phyloP scores from a whole-genome alignment of 2,329 filamentous ascomycete species.

The Hymenotorrendiella dingleyae region DNA sequence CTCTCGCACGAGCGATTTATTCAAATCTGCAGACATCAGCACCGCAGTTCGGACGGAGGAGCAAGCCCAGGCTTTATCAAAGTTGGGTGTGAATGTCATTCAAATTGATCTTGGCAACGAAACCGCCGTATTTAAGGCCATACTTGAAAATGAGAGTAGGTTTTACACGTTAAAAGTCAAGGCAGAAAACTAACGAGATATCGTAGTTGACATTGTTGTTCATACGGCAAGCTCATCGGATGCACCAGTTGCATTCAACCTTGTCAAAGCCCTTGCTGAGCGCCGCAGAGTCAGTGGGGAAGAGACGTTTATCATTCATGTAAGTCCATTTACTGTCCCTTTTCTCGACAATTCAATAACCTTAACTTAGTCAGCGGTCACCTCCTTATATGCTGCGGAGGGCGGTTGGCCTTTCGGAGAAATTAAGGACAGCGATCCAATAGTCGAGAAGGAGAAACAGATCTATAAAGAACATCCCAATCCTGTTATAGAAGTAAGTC shows the following conservation, averaged over 20 bases:
- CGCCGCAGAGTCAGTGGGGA: conserved; percentile 24
- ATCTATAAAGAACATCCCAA: conserved; percentile 15
- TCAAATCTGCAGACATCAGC: too few relatives aligned
- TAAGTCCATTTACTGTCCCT: conserved; percentile 18
- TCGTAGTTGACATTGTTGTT: conserved; percentile 33
- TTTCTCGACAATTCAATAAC: conserved; percentile 12
- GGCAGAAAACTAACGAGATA: too few relatives aligned
- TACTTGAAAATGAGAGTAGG: too few relatives aligned
- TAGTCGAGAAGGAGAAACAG: conserved; percentile 21
- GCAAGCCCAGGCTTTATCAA: too few relatives aligned
- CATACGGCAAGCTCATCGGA: conserved; percentile 33
- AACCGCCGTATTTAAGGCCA: too few relatives aligned
- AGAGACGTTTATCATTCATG: conserved; percentile 32
- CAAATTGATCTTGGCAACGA: too few relatives aligned
- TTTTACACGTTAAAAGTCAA: too few relatives aligned
- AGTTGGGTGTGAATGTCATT: too few relatives aligned
- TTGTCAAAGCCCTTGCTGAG: conserved; percentile 32
- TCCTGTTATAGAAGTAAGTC: conserved; percentile 21
- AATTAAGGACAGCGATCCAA: conserved; percentile 16
- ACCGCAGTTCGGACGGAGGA: too few relatives aligned
- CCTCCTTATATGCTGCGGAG: conserved; percentile 15
- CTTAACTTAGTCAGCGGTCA: conserved; percentile 17
- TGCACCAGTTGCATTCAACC: conserved; percentile 19
- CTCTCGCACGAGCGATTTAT: too few relatives aligned
- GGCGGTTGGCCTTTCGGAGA: conserved; percentile 20